Conservation (phyloP, 305 asterid species). For the Fraxinus floribunda region DNA sequence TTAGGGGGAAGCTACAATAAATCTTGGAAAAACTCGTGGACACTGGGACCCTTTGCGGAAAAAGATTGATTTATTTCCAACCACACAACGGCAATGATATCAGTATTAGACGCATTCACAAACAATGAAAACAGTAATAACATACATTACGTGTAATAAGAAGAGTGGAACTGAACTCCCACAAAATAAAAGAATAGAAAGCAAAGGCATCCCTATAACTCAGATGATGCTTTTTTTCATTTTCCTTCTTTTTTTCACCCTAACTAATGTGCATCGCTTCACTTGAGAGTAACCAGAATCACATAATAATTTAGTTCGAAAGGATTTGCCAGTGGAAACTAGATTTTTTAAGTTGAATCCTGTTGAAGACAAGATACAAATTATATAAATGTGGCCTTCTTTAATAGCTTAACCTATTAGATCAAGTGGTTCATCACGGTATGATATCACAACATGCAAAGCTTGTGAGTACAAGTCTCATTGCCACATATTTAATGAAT, state of each 20-base stretch:
- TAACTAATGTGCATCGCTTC: not conserved
- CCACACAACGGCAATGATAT: not conserved
- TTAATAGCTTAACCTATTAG: not conserved
- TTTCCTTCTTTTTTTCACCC: not conserved
- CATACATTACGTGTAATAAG: not conserved
- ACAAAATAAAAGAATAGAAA: not conserved
- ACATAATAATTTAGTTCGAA: not conserved
- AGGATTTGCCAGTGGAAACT: not conserved
- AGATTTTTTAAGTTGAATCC: not conserved
- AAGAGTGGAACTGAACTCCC: not conserved
- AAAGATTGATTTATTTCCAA: not conserved
- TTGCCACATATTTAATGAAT: not conserved
- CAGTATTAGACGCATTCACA: not conserved
- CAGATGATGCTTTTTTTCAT: not conserved
- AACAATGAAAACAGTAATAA: not conserved
- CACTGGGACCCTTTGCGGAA: not conserved
- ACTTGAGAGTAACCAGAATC: not conserved
- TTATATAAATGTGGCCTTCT: not conserved
- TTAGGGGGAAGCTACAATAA: not conserved
- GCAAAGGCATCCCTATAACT: not conserved
- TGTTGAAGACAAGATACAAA: not conserved
- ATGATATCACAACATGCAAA: not conserved
- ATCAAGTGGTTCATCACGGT: not conserved
- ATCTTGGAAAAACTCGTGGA: not conserved
- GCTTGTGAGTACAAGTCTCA: not conserved